Conservation (phyloP, 495 filamentous ascomycete species). For the Tetracladium setigerum region DNA sequence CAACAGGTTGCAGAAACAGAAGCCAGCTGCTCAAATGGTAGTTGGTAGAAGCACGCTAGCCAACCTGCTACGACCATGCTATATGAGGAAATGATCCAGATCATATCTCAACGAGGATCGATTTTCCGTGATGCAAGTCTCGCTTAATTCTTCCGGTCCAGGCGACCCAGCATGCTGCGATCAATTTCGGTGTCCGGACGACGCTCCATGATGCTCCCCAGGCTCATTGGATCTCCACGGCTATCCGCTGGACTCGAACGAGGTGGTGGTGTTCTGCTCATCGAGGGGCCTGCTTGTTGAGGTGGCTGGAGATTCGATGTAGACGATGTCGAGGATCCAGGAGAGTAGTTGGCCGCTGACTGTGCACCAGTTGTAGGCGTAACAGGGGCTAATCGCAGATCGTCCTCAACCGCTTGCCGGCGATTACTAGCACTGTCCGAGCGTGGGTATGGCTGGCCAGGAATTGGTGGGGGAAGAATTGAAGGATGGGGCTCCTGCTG, state of each 20-base stretch:
- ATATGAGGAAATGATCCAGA: not conserved
- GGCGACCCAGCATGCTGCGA: conserved; percentile 22
- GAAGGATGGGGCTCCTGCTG: conserved; percentile 31
- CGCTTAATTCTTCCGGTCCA: conserved; percentile 17
- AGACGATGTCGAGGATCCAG: conserved; percentile 21
- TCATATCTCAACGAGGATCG: not conserved
- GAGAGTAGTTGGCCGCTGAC: conserved; percentile 21
- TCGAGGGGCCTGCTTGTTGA: conserved; percentile 11
- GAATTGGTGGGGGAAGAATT: conserved; percentile 30
- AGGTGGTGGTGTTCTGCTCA: conserved; percentile 21
- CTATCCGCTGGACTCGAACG: conserved; percentile 18
- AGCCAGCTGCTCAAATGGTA: not conserved
- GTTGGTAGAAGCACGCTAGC: not conserved
- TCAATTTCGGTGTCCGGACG: conserved; percentile 23
- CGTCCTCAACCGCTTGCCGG: conserved; percentile 18
- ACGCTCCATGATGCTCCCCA: conserved; percentile 25
- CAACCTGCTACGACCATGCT: not conserved
- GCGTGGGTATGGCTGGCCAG: conserved; percentile 26
- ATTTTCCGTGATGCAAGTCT: not conserved
- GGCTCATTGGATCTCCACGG: conserved; percentile 20
- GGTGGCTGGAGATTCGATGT: conserved; percentile 20
- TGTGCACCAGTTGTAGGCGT: conserved; percentile 14
- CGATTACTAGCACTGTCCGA: conserved; percentile 12
- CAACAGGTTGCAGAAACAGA: not conserved
- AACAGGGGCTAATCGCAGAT: conserved; percentile 22